Evolutionary conservation across 2,329 filamentous ascomycete species (phyloP).

Genomic region (Penicillium sp.): DNA sequence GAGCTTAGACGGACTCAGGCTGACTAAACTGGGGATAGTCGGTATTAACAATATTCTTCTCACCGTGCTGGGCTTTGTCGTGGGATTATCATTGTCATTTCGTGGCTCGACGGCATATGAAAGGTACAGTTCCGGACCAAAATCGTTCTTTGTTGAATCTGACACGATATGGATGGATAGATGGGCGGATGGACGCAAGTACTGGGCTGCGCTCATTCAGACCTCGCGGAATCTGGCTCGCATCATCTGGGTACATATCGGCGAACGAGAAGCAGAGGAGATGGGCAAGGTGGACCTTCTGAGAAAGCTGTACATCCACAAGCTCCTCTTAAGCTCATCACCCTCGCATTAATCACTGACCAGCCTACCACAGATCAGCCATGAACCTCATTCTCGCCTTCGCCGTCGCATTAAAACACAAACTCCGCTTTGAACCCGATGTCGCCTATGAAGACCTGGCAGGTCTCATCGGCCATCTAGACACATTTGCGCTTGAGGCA

Average conservation of each 20-base stretch:
- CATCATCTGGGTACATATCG: slow-evolving; percentile 78
- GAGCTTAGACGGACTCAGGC: background rate
- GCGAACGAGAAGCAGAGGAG: slow-evolving; percentile 59
- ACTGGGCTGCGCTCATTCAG: slow-evolving; percentile 61
- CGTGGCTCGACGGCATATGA: slow-evolving; percentile 77
- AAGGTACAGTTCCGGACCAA: slow-evolving; percentile 42
- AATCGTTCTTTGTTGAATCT: background rate
- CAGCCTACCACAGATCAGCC: slow-evolving; percentile 48
- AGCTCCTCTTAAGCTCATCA: background rate
- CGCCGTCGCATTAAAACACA: slow-evolving; percentile 75
- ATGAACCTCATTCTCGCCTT: slow-evolving; percentile 80
- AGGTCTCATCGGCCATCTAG: slow-evolving; percentile 68
- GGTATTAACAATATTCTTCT: slow-evolving; percentile 67
- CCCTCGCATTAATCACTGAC: slow-evolving; percentile 11
- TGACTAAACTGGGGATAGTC: slow-evolving; percentile 33
- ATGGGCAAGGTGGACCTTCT: slow-evolving; percentile 66
- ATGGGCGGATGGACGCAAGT: slow-evolving; percentile 65
- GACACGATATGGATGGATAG: slow-evolving; percentile 28
- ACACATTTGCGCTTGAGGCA: slow-evolving; percentile 70
- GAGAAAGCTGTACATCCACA: slow-evolving; percentile 58
- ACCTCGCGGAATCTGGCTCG: slow-evolving; percentile 62
- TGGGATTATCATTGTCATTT: slow-evolving; percentile 74
- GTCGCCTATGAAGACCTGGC: slow-evolving; percentile 73
- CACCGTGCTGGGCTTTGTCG: slow-evolving; percentile 78
- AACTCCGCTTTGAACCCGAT: slow-evolving; percentile 80